Conservation (phyloP, 768 basidiomycete genomes). For the Macrolepiota dolichaula region DNA sequence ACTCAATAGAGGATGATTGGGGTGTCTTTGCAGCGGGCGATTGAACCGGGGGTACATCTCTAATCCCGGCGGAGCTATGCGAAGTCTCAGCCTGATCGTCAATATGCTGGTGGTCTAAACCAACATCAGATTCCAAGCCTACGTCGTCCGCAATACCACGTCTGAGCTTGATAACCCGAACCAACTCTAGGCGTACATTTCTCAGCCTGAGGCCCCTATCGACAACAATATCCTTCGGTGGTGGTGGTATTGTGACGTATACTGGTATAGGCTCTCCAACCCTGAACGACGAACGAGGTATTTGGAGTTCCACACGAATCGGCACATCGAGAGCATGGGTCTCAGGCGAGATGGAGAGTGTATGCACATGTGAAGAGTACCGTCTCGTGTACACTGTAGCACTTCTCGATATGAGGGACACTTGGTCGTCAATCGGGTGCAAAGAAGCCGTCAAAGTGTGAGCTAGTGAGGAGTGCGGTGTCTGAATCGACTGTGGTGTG, state of each 20-base stretch:
- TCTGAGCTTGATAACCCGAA: slow-evolving; percentile 60
- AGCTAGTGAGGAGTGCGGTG: slow-evolving; percentile 67
- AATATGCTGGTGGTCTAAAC: slow-evolving; percentile 19
- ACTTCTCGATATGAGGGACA: slow-evolving; percentile 45
- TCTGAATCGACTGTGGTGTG: slow-evolving; percentile 80
- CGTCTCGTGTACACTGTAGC: slow-evolving; percentile 70
- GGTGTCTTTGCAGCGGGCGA: slow-evolving; percentile 38
- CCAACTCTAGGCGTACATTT: slow-evolving; percentile 78
- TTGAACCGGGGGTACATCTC: slow-evolving; percentile 1
- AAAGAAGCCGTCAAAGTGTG: slow-evolving; percentile 71
- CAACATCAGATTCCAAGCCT: slow-evolving; percentile 29
- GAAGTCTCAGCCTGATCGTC: slow-evolving; percentile 13
- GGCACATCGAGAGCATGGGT: slow-evolving; percentile 57
- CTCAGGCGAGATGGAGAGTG: slow-evolving; percentile 58
- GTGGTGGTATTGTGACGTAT: slow-evolving; percentile 79
- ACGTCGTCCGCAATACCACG: slow-evolving; percentile 38
- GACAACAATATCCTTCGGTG: slow-evolving; percentile 60
- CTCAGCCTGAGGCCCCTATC: slow-evolving; percentile 71
- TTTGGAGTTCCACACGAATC: slow-evolving; percentile 62
- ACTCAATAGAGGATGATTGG: slow-evolving; percentile 35
- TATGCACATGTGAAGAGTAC: slow-evolving; percentile 62
- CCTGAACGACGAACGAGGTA: slow-evolving; percentile 69
- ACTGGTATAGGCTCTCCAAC: slow-evolving; percentile 74
- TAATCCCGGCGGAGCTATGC: background rate
- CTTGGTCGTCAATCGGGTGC: slow-evolving; percentile 40